phyloP scores from a whole-genome alignment of 345 rosid genomes.

The Salix udensis region DNA sequence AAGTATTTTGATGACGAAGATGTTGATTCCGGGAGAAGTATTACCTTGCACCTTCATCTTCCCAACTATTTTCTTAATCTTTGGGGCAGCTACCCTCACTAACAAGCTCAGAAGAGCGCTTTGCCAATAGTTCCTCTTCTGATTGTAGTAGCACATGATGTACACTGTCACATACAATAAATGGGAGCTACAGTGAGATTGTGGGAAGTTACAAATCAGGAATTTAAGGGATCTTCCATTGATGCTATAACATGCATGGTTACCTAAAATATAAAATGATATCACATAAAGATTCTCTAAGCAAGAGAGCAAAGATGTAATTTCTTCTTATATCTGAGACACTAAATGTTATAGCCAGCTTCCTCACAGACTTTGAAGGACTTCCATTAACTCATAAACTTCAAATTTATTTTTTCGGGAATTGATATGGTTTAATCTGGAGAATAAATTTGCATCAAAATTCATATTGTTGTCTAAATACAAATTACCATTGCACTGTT shows the following conservation, averaged over 20 bases:
- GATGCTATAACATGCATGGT: too few species aligned
- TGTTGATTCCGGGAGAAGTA: neutral
- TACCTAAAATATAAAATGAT: too few species aligned
- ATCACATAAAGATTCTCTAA: neutral
- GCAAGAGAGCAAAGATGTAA: neutral
- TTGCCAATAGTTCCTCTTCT: conserved; percentile 78
- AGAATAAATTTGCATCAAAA: neutral
- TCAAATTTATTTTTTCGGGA: too few species aligned
- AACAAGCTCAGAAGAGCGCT: conserved; percentile 58
- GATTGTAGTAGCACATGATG: conserved; percentile 80
- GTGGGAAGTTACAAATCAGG: too few species aligned
- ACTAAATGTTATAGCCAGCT: too few species aligned
- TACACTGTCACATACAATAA: conserved; percentile 39
- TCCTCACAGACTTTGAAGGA: too few species aligned
- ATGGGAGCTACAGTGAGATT: neutral
- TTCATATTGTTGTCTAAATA: neutral
- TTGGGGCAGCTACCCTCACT: conserved; percentile 61
- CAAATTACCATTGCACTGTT: too few species aligned
- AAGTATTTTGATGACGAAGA: conserved; percentile 9
- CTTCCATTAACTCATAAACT: too few species aligned
- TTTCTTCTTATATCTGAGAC: neutral
- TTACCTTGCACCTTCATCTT: conserved; percentile 97
- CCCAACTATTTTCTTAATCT: conserved; percentile 76
- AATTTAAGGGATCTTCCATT: too few species aligned
- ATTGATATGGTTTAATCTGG: too few species aligned